Percentiles rank a stretch among this genome's conserved stretches.
Conservation (phyloP, 2,329 filamentous ascomycete genomes). For the Ascomycota sp. region DNA sequence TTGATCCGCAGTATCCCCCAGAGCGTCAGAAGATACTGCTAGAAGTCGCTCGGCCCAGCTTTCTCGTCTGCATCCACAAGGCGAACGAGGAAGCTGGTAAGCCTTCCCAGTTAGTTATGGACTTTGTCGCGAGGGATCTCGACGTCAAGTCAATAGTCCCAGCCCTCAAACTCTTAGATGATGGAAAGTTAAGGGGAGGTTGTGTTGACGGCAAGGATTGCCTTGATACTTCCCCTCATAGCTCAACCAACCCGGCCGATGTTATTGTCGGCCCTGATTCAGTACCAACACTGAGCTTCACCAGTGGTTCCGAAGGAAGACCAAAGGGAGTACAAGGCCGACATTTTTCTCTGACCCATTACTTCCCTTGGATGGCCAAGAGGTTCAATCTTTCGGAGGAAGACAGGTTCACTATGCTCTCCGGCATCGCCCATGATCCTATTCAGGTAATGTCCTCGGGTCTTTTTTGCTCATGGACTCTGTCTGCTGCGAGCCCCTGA, state of each 20-base stretch:
- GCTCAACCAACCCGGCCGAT: slow-evolving; percentile 30
- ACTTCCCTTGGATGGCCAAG: slow-evolving; percentile 87
- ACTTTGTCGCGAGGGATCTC: slow-evolving; percentile 55
- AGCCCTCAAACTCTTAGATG: slow-evolving; percentile 47
- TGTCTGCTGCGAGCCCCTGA: too few species aligned
- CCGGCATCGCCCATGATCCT: slow-evolving; percentile 63
- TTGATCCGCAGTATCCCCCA: slow-evolving; percentile 40
- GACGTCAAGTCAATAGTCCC: slow-evolving; percentile 56
- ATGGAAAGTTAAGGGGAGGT: slow-evolving; percentile 55
- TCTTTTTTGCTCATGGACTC: too few species aligned
- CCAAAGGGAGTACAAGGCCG: slow-evolving; percentile 78
- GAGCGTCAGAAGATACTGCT: slow-evolving; percentile 37
- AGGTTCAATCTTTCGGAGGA: slow-evolving; percentile 54
- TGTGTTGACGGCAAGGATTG: slow-evolving; percentile 24
- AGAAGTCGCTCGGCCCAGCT: slow-evolving; percentile 55
- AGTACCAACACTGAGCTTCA: slow-evolving; percentile 55
- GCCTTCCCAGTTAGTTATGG: slow-evolving; percentile 25
- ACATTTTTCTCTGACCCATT: slow-evolving; percentile 69
- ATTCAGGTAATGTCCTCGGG: slow-evolving; percentile 11
- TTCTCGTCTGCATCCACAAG: slow-evolving; percentile 46
- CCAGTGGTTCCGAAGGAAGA: slow-evolving; percentile 53
- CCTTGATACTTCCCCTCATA: slow-evolving; percentile 42
- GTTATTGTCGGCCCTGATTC: slow-evolving; percentile 76
- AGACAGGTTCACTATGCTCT: slow-evolving; percentile 63
- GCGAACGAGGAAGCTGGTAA: slow-evolving; percentile 35